A percentile compares a stretch with the other conserved stretches of the same genome.
Conservation (phyloP, 2,329 filamentous ascomycete genomes). For the Aspergillus tubingensis region DNA sequence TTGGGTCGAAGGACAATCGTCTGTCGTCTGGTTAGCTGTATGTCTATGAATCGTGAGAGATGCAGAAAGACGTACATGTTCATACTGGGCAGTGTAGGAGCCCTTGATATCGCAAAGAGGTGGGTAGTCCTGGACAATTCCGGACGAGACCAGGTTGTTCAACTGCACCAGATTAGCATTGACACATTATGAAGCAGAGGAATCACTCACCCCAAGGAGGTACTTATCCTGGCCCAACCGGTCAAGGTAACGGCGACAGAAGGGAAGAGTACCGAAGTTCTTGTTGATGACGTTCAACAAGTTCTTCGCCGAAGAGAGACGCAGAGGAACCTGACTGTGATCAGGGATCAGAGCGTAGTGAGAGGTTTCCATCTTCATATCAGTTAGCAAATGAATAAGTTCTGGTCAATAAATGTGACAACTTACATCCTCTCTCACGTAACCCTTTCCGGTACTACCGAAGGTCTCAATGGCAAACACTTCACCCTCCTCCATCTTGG, state of each 20-base stretch:
- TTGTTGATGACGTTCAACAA: slow-evolving; percentile 89
- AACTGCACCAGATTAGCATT: slow-evolving; percentile 53
- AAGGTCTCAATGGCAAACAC: slow-evolving; percentile 96
- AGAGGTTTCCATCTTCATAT: slow-evolving; percentile 68
- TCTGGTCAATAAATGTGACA: not conserved
- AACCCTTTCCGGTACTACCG: slow-evolving; percentile 87
- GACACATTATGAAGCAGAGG: not conserved
- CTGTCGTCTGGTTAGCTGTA: slow-evolving; percentile 44
- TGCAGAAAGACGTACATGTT: slow-evolving; percentile 69
- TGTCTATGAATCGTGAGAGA: not conserved
- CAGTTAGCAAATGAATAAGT: slow-evolving; percentile 8
- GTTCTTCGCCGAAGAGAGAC: slow-evolving; percentile 79
- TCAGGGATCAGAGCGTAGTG: slow-evolving; percentile 80
- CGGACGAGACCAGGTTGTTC: slow-evolving; percentile 79
- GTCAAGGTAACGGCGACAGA: slow-evolving; percentile 87
- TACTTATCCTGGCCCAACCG: slow-evolving; percentile 95
- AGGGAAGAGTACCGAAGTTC: slow-evolving; percentile 92
- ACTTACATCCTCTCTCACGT: slow-evolving; percentile 78
- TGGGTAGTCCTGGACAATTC: slow-evolving; percentile 87
- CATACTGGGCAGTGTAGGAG: slow-evolving; percentile 90
- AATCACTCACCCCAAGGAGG: slow-evolving; percentile 70
- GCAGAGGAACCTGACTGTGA: slow-evolving; percentile 72
- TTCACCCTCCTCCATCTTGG: slow-evolving; percentile 97
- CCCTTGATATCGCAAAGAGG: slow-evolving; percentile 90
- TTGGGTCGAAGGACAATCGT: slow-evolving; percentile 75